phyloP scores from a whole-genome alignment of 140 eudicot genomes.

The Oenanthe javanica region DNA sequence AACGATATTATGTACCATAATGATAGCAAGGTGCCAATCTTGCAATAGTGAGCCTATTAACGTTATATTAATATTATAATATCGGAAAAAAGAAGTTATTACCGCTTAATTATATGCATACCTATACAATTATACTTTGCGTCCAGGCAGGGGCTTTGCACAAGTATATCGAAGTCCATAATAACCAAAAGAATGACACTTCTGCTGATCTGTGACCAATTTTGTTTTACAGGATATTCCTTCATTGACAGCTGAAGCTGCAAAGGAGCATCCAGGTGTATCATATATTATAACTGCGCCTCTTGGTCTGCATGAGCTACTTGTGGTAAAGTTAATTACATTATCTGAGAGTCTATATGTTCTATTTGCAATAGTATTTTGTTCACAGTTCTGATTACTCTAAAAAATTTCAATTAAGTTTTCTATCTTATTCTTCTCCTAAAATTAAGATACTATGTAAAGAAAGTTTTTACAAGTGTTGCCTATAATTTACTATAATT shows the following conservation, averaged over 20 bases:
- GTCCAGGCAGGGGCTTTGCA: neutral
- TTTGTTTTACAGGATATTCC: conserved; percentile 64
- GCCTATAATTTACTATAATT: neutral
- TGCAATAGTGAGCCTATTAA: neutral
- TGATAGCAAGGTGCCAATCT: neutral
- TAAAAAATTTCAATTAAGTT: neutral
- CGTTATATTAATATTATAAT: neutral
- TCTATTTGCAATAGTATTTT: neutral
- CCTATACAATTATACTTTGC: neutral
- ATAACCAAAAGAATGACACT: conserved; percentile 7
- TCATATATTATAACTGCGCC: conserved; percentile 79
- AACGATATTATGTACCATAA: neutral
- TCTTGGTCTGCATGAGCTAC: conserved; percentile 75
- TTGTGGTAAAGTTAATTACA: conserved; percentile 46
- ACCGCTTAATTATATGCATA: neutral
- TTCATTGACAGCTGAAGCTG: conserved; percentile 87
- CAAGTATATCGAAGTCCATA: neutral
- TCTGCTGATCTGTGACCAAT: neutral
- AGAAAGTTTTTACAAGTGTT: neutral
- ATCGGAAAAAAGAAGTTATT: neutral
- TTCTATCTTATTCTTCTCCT: neutral
- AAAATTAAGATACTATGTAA: neutral
- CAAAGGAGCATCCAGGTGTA: conserved; percentile 73
- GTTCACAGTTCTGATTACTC: neutral
- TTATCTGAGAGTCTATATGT: neutral